Percentiles rank a stretch among this genome's conserved stretches.
These are phyloP conservation scores for Hemisphaericaspora xylofermentans DNA, from an alignment of 1,139 yeast genomes.

Conservation along the genomic window DNA sequence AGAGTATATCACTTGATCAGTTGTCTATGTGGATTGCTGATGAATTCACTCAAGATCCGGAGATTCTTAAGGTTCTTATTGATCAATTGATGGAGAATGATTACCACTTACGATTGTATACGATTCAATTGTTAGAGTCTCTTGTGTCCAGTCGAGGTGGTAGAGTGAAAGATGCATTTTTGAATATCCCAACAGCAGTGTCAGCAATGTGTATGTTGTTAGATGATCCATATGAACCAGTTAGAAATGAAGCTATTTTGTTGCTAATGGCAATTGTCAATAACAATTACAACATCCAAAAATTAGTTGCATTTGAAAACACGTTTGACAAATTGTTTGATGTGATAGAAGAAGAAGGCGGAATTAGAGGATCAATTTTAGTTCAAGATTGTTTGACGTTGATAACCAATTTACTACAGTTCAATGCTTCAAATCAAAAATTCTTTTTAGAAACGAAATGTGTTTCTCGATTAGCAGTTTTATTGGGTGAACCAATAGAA, in stretches of 20 bases:
- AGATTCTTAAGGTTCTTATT: slow-evolving; percentile 57
- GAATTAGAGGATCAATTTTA: slow-evolving; percentile 83
- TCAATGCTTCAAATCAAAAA: slow-evolving; percentile 89
- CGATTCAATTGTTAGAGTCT: slow-evolving; percentile 84
- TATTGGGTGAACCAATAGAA: slow-evolving; percentile 61
- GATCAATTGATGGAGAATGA: slow-evolving; percentile 54
- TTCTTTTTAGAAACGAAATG: slow-evolving; percentile 85
- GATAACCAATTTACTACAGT: slow-evolving; percentile 68
- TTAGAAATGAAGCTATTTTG: slow-evolving; percentile 82
- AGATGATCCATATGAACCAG: slow-evolving; percentile 79
- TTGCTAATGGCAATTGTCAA: slow-evolving; percentile 81
- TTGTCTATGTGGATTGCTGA: slow-evolving; percentile 95
- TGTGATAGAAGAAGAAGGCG: slow-evolving; percentile 85
- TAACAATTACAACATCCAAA: slow-evolving; percentile 84
- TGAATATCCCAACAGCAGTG: slow-evolving; percentile 75
- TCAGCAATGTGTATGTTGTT: slow-evolving; percentile 70
- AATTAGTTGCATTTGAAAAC: slow-evolving; percentile 91
- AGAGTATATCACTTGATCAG: slow-evolving; percentile 66
- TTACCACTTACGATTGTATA: slow-evolving; percentile 75
- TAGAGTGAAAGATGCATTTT: slow-evolving; percentile 71
- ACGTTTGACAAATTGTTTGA: slow-evolving; percentile 79
- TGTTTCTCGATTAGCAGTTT: slow-evolving; percentile 57
- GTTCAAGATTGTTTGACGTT: slow-evolving; percentile 87
- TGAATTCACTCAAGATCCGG: slow-evolving; percentile 73
- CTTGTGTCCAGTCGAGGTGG: slow-evolving; percentile 73